Evolutionary conservation across 2,329 filamentous ascomycete species (phyloP), one percentile per base, ranked within the genome.

Genomic region (Aureobasidium sp.): DNA sequence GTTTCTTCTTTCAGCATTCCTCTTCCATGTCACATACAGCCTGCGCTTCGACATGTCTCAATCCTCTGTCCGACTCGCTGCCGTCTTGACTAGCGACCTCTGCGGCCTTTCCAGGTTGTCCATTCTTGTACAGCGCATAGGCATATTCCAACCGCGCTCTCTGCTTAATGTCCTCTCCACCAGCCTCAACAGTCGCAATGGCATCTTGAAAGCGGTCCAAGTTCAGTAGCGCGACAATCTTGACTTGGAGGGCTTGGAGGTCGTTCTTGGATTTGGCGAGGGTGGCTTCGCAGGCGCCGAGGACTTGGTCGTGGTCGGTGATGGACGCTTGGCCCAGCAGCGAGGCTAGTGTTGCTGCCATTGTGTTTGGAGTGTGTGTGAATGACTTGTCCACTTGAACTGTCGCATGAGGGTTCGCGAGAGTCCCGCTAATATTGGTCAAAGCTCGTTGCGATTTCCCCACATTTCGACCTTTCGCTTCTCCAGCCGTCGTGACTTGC

Each of bases 121-220:
- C 88, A 0, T 84, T 82, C 77, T 92, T 94, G 77, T 94, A 95
- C 22, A 92, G 81, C n/a, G 88, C 87, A 77, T 95, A 95, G 2
- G 88, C 84, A 71, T 87, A 87, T 73, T 92, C 90, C 47, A 92
- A 79, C 17, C 76, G 70, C 67, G 87, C 89, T 62, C 76, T 75
- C 42, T 82, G 77, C 70, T 86, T 83, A 62, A 92, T 76, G 66
- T 77, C 78, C 63, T 82, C 78, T 53, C 85, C 85, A 20, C 80
- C 85, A 39, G 86, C 83, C 64, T 86, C 82, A 63, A 93, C 82
- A 61, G 84, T 82, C 63, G 84, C 84, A 52, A 91, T 78, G 49
- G 88, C 89, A 73, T 94, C 90, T 62, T 89, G 84, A 73, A 88
- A 94, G 63, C 89, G 87, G 74, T 94, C 90, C 68, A 94, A 84